A percentile compares a stretch with the other conserved stretches of the same genome.
Conservation (phyloP, 768 basidiomycete genomes). For the Mycena olivaceomarginata region DNA sequence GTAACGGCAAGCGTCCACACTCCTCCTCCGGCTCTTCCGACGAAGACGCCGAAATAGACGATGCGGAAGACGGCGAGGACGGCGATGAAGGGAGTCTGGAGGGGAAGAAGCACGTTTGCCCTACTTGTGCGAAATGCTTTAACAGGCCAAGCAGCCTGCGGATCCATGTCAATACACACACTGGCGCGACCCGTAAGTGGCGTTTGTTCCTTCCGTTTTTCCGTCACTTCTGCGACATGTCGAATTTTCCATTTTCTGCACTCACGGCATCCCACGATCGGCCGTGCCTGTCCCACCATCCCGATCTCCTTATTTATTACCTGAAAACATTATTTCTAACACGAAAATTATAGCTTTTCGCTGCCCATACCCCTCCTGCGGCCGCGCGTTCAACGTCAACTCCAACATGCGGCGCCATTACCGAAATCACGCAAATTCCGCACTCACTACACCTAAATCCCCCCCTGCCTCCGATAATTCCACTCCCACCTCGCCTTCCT, state of each 20-base stretch:
- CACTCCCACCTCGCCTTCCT: neutral
- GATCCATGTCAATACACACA: conserved; percentile 82
- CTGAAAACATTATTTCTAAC: too few relatives aligned
- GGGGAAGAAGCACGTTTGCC: conserved; percentile 70
- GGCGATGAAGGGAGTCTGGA: conserved; percentile 43
- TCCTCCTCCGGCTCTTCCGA: conserved; percentile 20
- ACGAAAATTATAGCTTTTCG: conserved; percentile 69
- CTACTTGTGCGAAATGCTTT: conserved; percentile 78
- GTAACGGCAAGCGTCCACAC: neutral
- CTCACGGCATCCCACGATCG: neutral
- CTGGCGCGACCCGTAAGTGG: conserved; percentile 78
- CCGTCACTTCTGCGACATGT: neutral
- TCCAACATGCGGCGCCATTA: conserved; percentile 91
- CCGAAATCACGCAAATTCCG: conserved; percentile 70
- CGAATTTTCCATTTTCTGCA: neutral
- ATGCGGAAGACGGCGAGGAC: conserved; percentile 47
- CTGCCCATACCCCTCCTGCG: conserved; percentile 85
- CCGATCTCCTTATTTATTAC: neutral
- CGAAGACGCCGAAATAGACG: conserved; percentile 48
- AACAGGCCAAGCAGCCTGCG: conserved; percentile 81
- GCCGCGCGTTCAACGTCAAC: conserved; percentile 88
- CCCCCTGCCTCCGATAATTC: neutral
- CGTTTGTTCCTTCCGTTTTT: neutral
- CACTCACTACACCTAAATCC: neutral
- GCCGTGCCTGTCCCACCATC: neutral